phyloP scores from a whole-genome alignment of 139 green algal species.

The Asterochloris sp. region DNA sequence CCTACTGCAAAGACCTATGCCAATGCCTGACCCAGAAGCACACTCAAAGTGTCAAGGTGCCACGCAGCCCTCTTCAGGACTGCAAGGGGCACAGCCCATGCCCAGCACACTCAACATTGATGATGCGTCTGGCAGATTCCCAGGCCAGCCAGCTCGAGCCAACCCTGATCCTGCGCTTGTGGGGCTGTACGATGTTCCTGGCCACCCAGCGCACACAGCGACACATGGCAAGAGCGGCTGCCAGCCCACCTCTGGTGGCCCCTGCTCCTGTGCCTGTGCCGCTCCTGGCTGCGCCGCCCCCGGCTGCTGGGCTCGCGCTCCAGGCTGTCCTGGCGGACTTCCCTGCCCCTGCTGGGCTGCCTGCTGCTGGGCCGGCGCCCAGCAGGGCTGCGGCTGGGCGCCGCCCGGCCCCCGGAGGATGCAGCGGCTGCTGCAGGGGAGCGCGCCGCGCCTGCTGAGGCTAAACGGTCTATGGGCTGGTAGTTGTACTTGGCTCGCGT shows the following conservation, averaged over 20 bases:
- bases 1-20: too few relatives aligned
- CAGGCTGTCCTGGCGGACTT: neutral
- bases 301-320: too few relatives aligned
- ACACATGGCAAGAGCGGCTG: neutral
- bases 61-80: neutral
- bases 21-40: too few relatives aligned
- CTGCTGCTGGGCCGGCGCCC: constrained; percentile 1
- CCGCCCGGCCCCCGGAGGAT: neutral
- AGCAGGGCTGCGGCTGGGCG: neutral
- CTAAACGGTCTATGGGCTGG: neutral
- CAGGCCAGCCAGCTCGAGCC: neutral
- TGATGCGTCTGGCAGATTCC: neutral
- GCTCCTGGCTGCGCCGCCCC: neutral
- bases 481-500: constrained; percentile 1
- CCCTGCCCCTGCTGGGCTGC: neutral
- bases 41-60: too few relatives aligned
- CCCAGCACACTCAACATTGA: neutral
- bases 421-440: neutral
- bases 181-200: neutral
- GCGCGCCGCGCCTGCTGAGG: neutral
- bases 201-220: neutral
- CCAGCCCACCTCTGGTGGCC: neutral
- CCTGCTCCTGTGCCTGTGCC: neutral
- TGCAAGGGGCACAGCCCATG: neutral
- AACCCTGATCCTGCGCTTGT: neutral